Conservation (phyloP, 116 monocot genomes). For the Iris pallida region DNA sequence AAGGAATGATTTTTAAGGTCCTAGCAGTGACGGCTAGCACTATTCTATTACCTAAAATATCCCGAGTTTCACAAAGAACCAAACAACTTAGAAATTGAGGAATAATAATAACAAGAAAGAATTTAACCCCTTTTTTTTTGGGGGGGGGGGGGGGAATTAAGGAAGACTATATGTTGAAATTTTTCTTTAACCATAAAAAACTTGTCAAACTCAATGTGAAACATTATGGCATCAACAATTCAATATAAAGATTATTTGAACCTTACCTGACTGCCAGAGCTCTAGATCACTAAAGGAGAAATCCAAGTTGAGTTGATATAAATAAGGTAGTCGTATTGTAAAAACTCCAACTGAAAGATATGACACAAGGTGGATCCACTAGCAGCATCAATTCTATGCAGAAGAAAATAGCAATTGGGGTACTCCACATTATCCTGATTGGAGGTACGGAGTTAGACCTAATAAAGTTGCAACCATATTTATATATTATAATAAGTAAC, state of each 20-base stretch:
- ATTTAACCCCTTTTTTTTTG: too few species aligned
- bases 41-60: too few species aligned
- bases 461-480: background rate
- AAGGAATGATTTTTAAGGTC: too few species aligned
- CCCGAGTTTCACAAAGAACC: too few species aligned
- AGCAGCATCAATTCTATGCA: slow-evolving; percentile 73
- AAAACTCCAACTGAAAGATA: slow-evolving; percentile 58
- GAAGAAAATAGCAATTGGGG: slow-evolving; percentile 80
- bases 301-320: slow-evolving; percentile 80
- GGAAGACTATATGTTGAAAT: background rate
- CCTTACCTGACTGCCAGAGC: slow-evolving; percentile 84
- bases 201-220: background rate
- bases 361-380: slow-evolving; percentile 69
- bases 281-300: slow-evolving; percentile 85
- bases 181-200: background rate
- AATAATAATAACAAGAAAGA: too few species aligned
- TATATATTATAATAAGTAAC: slow-evolving; percentile 6
- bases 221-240: background rate
- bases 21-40: too few species aligned
- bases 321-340: slow-evolving; percentile 45
- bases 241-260: slow-evolving; percentile 3
- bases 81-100: too few species aligned
- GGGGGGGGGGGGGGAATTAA: too few species aligned
- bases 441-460: background rate
- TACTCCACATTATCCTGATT: slow-evolving; percentile 87